phyloP scores from a whole-genome alignment of 2,329 filamentous ascomycete genomes.

The Herpotrichia juniperi region DNA sequence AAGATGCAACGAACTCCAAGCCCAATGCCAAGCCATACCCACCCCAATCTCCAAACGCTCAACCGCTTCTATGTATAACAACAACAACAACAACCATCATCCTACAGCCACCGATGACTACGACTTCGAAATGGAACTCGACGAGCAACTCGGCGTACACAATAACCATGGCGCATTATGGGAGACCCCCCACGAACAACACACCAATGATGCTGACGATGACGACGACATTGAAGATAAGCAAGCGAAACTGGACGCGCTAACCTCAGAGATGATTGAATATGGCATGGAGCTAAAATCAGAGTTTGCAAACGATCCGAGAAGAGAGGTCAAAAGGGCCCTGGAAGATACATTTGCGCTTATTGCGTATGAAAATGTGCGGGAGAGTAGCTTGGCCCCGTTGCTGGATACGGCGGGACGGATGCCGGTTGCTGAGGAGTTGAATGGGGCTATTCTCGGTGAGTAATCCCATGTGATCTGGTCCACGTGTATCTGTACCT shows the following conservation, averaged over 20 bases:
- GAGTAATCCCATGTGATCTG: conserved; percentile 14
- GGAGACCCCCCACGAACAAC: no score
- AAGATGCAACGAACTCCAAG: conserved; percentile 50
- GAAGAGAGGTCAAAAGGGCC: conserved; percentile 72
- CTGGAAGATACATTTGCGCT: conserved; percentile 87
- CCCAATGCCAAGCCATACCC: conserved; percentile 29
- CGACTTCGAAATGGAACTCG: conserved; percentile 64
- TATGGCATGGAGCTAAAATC: conserved; percentile 81
- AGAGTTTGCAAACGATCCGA: conserved; percentile 76
- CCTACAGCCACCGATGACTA: conserved; percentile 53
- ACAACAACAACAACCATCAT: conserved; percentile 34
- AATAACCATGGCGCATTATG: conserved; percentile 39
- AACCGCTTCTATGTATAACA: conserved; percentile 27
- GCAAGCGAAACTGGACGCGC: conserved; percentile 41
- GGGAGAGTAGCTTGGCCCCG: conserved; percentile 76
- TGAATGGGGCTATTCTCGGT: conserved; percentile 93
- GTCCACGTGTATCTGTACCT: background rate
- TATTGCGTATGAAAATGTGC: conserved; percentile 83
- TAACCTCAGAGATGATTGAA: conserved; percentile 72
- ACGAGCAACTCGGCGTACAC: conserved; percentile 55
- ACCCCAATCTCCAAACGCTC: conserved; percentile 37
- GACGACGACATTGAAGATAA: conserved; percentile 42
- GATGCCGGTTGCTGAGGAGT: conserved; percentile 82
- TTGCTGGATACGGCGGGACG: conserved; percentile 78
- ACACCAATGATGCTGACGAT: conserved; percentile 48